Evolutionary conservation across 164 flowering plant species (phyloP), one percentile per base, ranked within the genome.

Genomic region (Nelumbo lutea): DNA sequence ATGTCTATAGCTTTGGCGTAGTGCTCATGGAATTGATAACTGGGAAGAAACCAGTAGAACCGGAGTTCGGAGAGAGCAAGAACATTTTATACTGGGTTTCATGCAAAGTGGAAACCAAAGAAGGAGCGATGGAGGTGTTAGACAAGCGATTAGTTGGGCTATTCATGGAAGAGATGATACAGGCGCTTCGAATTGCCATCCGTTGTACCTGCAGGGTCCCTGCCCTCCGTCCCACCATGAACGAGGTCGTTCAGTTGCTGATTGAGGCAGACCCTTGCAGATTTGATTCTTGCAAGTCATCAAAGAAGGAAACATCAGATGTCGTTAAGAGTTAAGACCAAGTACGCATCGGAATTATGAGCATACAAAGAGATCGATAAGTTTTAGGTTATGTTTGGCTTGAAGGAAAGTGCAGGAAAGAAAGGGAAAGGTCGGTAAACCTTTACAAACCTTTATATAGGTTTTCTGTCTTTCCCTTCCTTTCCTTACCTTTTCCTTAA

Each of bases 1-100:
- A 95, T 67, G 95, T 95, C 3, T 95, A 91, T 82, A 94, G 98
- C 67, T 94, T 83, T 51, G 98, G 98, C 1, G 96, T 94, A 4
- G 93, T 94, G 9, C 75, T 92, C 4, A 85, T 90, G 96, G 99
- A 95, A 64, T 81, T 95, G 41, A 75, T 95, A 65, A 95, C 97
- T 0, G 99, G 98, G 66, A 95, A 85, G 84, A 92, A 86, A 75
- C 96, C 98, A 6, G 90, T 89, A 8, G 99, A 92, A 74, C 64
- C 83, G 48, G 96, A 88, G 70, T 95, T 86, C 50, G 99, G 99
- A 5, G 99, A 95, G 75, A 87, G 77, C 83, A 90, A 87, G 84
- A 92, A 95, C 68, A 90, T 95, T 14, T 77, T 83, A 5, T 84
- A 76, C 42, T 95, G 99, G 99, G 83, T 89, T 39, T 82, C 93